phyloP scores from a whole-genome alignment of 768 basidiomycete genomes.

The Auricularia sp. region DNA sequence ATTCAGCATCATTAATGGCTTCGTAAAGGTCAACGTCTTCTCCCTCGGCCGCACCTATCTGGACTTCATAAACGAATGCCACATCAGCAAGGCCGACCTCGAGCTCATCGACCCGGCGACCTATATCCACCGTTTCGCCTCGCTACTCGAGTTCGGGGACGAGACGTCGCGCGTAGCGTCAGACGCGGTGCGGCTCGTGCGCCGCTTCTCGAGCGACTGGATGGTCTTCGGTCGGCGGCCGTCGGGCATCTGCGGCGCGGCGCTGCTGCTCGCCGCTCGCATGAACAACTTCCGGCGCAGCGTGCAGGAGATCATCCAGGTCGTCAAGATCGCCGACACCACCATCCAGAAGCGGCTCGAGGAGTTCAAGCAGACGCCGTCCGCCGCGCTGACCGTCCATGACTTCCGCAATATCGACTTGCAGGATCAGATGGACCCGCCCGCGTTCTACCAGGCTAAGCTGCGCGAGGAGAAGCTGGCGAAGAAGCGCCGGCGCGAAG shows the following conservation, averaged over 20 bases:
- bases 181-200: constrained; percentile 88
- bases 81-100: constrained; percentile 44
- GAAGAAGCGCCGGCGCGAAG: constrained; percentile 27
- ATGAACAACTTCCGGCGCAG: constrained; percentile 97
- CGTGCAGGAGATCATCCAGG: constrained; percentile 93
- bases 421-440: constrained; percentile 86
- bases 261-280: constrained; percentile 85
- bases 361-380: constrained; percentile 87
- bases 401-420: constrained; percentile 89
- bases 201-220: constrained; percentile 94
- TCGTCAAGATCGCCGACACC: constrained; percentile 96
- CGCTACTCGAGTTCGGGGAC: constrained; percentile 91
- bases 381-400: constrained; percentile 72
- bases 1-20: too few relatives aligned
- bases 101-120: constrained; percentile 93
- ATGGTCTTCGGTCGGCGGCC: constrained; percentile 92
- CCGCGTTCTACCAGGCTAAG: constrained; percentile 71
- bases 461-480: constrained; percentile 40
- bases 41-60: constrained; percentile 94
- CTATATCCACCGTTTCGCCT: constrained; percentile 91
- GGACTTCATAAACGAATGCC: constrained; percentile 81
- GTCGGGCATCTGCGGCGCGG: constrained; percentile 95
- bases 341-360: constrained; percentile 88
- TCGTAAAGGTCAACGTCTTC: constrained; percentile 82
- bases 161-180: constrained; percentile 85